Conservation (phyloP, 371 early-diverging fungal genomes). For the Smittium culicis region DNA sequence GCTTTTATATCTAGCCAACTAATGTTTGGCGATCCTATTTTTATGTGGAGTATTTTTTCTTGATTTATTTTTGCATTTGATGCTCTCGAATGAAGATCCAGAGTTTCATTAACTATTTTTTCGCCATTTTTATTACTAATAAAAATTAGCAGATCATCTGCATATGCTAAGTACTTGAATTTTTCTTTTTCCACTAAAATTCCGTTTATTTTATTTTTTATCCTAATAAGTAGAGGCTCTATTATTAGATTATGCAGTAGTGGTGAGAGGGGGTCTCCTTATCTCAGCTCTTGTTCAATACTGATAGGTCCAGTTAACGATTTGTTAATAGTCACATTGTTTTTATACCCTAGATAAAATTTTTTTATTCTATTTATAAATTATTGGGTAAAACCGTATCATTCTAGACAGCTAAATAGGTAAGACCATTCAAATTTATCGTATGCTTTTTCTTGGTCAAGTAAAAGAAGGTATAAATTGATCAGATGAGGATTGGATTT, state of each 20-base stretch:
- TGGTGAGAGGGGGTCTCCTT: slow-evolving; percentile 17
- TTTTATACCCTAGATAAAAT: neutral
- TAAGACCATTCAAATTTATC: slow-evolving; percentile 6
- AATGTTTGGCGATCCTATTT: neutral
- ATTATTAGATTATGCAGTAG: slow-evolving; percentile 12
- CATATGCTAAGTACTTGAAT: slow-evolving; percentile 7
- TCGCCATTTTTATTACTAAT: neutral
- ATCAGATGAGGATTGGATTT: neutral
- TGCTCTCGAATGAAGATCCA: neutral
- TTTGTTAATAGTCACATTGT: slow-evolving; percentile 1
- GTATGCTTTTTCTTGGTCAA: slow-evolving; percentile 10
- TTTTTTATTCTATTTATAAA: neutral
- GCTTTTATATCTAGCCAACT: neutral
- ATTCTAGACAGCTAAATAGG: neutral
- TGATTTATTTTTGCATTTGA: slow-evolving; percentile 7
- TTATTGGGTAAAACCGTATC: neutral
- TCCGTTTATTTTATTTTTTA: neutral
- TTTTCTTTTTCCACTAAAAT: neutral
- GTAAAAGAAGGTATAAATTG: neutral
- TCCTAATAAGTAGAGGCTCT: slow-evolving; percentile 12
- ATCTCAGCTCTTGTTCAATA: slow-evolving; percentile 11
- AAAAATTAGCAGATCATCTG: slow-evolving; percentile 13
- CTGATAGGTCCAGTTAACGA: neutral
- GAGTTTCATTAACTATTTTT: neutral
- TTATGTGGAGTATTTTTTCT: neutral